Evolutionary conservation across 2,329 filamentous ascomycete species (phyloP).

Genomic region (Leptosphaerulina australis): DNA sequence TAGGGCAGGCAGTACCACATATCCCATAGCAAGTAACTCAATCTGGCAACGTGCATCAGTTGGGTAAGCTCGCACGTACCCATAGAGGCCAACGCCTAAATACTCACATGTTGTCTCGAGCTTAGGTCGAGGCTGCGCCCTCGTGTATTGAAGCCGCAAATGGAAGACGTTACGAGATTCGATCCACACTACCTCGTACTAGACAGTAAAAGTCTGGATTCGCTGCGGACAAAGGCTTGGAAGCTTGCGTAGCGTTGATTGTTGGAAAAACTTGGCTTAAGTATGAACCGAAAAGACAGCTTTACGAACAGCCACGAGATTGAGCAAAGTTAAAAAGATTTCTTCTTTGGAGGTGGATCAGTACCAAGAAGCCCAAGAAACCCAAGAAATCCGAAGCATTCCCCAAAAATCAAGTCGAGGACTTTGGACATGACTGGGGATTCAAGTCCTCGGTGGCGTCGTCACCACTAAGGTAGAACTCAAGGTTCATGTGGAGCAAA

Average conservation of each 20-base stretch:
- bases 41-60: conserved; percentile 11
- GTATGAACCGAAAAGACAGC: background rate
- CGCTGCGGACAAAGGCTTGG: background rate
- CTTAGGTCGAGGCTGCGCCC: background rate
- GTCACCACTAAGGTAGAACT: conserved; percentile 6
- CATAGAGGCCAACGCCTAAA: background rate
- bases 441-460: background rate
- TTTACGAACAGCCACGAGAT: background rate
- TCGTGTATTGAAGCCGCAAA: background rate
- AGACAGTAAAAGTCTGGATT: background rate
- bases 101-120: conserved; percentile 6
- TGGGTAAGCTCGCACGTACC: background rate
- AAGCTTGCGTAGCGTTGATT: background rate
- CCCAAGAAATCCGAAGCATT: conserved; percentile 10
- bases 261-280: background rate
- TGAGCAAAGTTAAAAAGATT: background rate
- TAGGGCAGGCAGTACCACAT: conserved; percentile 54
- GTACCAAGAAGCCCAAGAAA: conserved; percentile 13
- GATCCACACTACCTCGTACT: conserved; percentile 4
- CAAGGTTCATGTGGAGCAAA: conserved; percentile 10
- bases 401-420: background rate
- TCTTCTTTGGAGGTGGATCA: background rate
- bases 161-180: background rate
- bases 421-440: background rate
- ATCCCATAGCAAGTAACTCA: conserved; percentile 28